Percentiles rank a stretch among this genome's conserved stretches.
phyloP scores from a whole-genome alignment of 768 basidiomycete species.

The Macrocybe gigantea region DNA sequence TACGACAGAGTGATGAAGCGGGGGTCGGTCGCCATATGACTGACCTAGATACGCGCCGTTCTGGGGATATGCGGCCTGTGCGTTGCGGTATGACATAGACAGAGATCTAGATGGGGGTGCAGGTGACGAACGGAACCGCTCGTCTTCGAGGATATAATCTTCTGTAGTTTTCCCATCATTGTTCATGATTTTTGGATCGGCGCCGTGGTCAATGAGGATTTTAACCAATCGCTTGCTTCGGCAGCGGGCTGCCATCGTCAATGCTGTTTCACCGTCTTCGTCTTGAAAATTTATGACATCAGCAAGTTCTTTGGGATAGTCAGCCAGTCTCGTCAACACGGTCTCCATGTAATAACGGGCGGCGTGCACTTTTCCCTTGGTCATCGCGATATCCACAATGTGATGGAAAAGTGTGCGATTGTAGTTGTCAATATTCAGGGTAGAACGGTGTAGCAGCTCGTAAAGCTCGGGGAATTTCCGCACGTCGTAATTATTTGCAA shows the following conservation, averaged over 20 bases:
- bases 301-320: constrained; percentile 92
- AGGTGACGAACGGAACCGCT: constrained; percentile 91
- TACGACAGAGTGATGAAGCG: constrained; percentile 78
- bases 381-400: constrained; percentile 94
- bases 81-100: constrained; percentile 69
- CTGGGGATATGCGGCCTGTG: constrained; percentile 51
- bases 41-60: constrained; percentile 33
- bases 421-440: constrained; percentile 96
- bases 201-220: constrained; percentile 91
- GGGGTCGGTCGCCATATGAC: constrained; percentile 56
- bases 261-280: constrained; percentile 95
- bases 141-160: constrained; percentile 98
- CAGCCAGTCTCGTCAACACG: constrained; percentile 76
- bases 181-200: constrained; percentile 92
- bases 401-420: constrained; percentile 99
- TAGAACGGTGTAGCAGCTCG: constrained; percentile 94
- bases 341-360: constrained; percentile 99
- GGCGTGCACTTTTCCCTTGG: constrained; percentile 96
- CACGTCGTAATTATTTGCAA: constrained; percentile 98
- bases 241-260: constrained; percentile 95
- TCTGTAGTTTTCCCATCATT: constrained; percentile 95
- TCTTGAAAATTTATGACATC: constrained; percentile 99
- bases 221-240: constrained; percentile 94
- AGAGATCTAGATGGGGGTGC: constrained; percentile 62
- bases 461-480: constrained; percentile 98